Evolutionary conservation across 331 rosid genomes (phyloP), one percentile per base, ranked within the genome.

Genomic region (Acacia pycnantha): DNA sequence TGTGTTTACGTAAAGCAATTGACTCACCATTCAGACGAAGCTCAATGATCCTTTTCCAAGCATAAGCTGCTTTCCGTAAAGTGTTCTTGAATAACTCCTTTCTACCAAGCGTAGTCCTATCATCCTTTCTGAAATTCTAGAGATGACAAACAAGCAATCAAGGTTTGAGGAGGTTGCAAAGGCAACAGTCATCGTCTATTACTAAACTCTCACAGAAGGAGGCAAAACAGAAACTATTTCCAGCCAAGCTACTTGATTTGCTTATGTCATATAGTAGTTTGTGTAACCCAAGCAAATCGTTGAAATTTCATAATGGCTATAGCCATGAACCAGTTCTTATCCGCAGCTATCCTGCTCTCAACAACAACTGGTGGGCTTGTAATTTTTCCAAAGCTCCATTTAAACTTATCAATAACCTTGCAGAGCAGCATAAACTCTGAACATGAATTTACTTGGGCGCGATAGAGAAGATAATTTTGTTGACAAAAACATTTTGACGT

Each of bases 21-120:
- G 41, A 37, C 78, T 59, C 70, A 93, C 99, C 99, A 53, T 80
- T 82, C 48, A 96, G 97, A 68, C 90, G 93, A 83, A 96, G 99
- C 91, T 96, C 99, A 33, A 77, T 78, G 73, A 96, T 96, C 85
- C 92, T 78, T 86, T 96, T 96, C 97, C 97, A 93, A 1, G 94
- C 98, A 88, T 91, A 82, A 84, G 94, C 88, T 1, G 95, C 85
- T 89, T 96, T 96, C 73, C 91, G 87, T 85, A 96, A 84, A 14
- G 98, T 96, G 84, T 87, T 87, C 86, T 89, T 94, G 81, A 96
- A 96, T 84, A 96, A 85, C 50, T 88, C 97, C 87, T 93, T 96
- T 88, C 99, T 91, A n/a, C 82, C 76, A 40, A 92, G 90, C 87
- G 68, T 83, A 11, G 91, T 51, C 81, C 99, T 93, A 79, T 91